phyloP scores from a whole-genome alignment of 306 rosid species.

The Neltuma alba region DNA sequence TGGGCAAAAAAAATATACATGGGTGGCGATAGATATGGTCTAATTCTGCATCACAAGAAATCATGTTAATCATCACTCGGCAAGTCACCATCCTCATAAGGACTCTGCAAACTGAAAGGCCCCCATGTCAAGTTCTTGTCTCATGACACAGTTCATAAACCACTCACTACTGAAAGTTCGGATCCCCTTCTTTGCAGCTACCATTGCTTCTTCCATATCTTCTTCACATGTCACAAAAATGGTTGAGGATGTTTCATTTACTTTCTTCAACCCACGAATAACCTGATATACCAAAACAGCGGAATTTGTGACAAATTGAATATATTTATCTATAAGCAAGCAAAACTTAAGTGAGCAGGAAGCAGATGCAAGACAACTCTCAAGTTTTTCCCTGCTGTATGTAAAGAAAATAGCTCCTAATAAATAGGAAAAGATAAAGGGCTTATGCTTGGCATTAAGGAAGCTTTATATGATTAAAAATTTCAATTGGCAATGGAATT shows the following conservation, averaged over 20 bases:
- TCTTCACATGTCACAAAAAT: constrained; percentile 77
- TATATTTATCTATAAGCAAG: constrained; percentile 10
- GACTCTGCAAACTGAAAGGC: constrained; percentile 83
- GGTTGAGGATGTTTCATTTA: constrained; percentile 56
- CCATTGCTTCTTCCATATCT: constrained; percentile 70
- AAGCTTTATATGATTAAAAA: not conserved
- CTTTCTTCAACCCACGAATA: constrained; percentile 47
- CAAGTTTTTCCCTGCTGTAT: not conserved
- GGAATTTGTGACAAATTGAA: not conserved
- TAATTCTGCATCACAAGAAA: not conserved
- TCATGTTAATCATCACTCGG: not conserved
- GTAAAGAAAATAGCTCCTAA: not conserved
- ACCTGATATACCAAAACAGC: constrained; percentile 46
- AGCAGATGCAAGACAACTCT: constrained; percentile 12
- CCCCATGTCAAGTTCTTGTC: constrained; percentile 81
- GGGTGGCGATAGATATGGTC: not conserved
- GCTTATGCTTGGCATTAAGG: constrained; percentile 7
- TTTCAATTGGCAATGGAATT: not conserved
- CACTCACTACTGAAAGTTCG: constrained; percentile 79
- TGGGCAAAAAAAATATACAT: not conserved
- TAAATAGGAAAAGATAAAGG: not conserved
- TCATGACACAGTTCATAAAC: constrained; percentile 90
- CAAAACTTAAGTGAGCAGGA: not conserved
- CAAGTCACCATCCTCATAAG: constrained; percentile 41
- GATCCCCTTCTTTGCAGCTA: constrained; percentile 71